Evolutionary conservation across 441 rosid genomes (phyloP), one percentile per base, ranked within the genome.

Genomic region (Pelargonium myrrhifolium): DNA sequence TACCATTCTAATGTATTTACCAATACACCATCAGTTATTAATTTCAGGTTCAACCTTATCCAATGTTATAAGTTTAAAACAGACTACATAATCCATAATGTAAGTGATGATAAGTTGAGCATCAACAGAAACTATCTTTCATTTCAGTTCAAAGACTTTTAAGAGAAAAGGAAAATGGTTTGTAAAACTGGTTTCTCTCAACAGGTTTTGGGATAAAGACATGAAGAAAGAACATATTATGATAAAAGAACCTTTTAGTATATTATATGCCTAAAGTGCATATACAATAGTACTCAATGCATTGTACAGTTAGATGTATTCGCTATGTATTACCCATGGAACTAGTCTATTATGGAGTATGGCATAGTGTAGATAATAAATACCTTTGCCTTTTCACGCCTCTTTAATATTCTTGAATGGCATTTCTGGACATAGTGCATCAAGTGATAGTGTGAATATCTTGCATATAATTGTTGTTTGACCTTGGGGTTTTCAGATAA

Each of bases 391-490:
- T 60, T 28, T 12, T 28, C 39, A 9, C 39, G 64, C 39, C 64
- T 60, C 39, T 60, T 60, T 10, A 60, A 24, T 28, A 60, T 22
- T 12, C 64, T 24, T 60, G 64, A 60, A 60, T 60, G 35, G 35
- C 39, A 60, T 60, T 60, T 60, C 64, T 60, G 64, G 39, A 28
- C 24, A 18, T 60, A 60, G 35, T 60, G 64, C 64, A 14, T 26
- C 39, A 60, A 47, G 39, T 60, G 18, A 28, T 24, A 10, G 12
- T 60, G 64, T 55, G 60, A 55, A 55, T 55, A 55, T 55, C 60
- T 18, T 55, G 26, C 20, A 55, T 20, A 20, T 20, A 60, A 28
- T 26, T 60, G 64, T 26, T 60, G 39, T 11, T 60, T 28, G 39
- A 28, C 64, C 39, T 24, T 60, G 64, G 64, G 39, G 64, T 60